These are phyloP conservation scores for Desmodesmus armatus DNA, from an alignment of 139 green algal species.

Conservation along the genomic window DNA sequence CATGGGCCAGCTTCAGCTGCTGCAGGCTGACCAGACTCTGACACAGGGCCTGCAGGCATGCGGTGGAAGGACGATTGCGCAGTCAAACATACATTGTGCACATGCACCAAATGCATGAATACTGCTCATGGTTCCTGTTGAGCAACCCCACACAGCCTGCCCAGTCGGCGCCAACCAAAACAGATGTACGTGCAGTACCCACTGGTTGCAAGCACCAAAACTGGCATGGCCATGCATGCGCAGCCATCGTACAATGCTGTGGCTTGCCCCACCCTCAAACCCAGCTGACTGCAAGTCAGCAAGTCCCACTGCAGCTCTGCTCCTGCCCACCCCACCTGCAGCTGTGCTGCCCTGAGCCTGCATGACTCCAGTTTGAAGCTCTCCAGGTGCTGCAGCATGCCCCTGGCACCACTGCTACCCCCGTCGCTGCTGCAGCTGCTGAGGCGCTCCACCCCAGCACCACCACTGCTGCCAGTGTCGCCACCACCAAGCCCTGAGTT, in stretches of 20 bases:
- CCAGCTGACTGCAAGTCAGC: too few species aligned
- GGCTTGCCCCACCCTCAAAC: too few species aligned
- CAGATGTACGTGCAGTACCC: too few species aligned
- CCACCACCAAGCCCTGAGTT: background rate
- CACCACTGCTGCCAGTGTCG: background rate
- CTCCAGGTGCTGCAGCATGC: conserved; percentile 8
- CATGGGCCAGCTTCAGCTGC: conserved; percentile 19
- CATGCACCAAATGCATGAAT: too few species aligned
- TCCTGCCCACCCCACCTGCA: conserved; percentile 25
- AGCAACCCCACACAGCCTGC: too few species aligned
- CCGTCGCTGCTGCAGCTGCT: background rate
- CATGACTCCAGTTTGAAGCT: conserved; percentile 41
- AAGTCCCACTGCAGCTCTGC: too few species aligned
- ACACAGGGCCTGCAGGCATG: conserved; percentile 1
- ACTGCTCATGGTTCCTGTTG: too few species aligned
- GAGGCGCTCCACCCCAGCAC: background rate
- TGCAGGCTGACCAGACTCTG: background rate
- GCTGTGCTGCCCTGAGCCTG: conserved; percentile 24
- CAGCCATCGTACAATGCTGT: too few species aligned
- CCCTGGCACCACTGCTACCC: background rate
- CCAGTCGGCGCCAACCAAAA: too few species aligned
- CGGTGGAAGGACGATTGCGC: background rate
- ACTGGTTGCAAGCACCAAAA: too few species aligned
- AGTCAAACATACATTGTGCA: too few species aligned
- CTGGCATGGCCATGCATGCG: too few species aligned